A percentile compares a stretch with the other conserved stretches of the same genome.
These are phyloP conservation scores for Sporisorium scitamineum DNA, from an alignment of 1,284 basidiomycete genomes.

Conservation along the genomic window DNA sequence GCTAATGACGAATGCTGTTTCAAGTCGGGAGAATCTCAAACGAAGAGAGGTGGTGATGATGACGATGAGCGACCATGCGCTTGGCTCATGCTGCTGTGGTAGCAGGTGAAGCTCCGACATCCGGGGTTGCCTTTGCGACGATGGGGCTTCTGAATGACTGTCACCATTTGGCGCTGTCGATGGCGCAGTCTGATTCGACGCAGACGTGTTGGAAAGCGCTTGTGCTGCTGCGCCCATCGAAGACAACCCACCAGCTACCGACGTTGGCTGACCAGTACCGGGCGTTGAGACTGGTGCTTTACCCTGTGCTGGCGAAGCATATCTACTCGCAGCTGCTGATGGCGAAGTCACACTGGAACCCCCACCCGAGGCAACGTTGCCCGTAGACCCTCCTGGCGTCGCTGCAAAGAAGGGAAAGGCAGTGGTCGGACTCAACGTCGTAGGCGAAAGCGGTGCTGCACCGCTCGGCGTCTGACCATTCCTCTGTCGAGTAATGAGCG, in stretches of 20 bases:
- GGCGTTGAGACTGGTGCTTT: constrained; percentile 1
- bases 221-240: constrained; percentile 47
- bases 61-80: background rate
- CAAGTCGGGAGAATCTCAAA: background rate
- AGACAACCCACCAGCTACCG: constrained; percentile 10
- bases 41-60: background rate
- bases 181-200: constrained; percentile 7
- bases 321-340: constrained; percentile 2
- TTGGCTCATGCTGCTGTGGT: constrained; percentile 8
- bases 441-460: constrained; percentile 33
- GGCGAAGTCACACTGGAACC: constrained; percentile 15
- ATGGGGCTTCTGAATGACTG: background rate
- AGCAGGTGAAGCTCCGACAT: background rate
- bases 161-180: background rate
- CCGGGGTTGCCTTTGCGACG: background rate
- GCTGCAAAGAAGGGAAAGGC: constrained; percentile 33
- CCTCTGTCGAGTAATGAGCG: constrained; percentile 76
- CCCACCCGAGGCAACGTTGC: background rate
- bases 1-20: background rate
- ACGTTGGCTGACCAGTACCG: background rate
- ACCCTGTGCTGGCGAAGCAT: constrained; percentile 1
- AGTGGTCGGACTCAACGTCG: constrained; percentile 4
- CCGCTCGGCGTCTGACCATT: constrained; percentile 34
- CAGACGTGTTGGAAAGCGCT: constrained; percentile 22
- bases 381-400: background rate